Evolutionary conservation across 208 protist species (phyloP), one percentile per base, ranked within the genome.

Genomic region (Leishmania lainsoni): DNA sequence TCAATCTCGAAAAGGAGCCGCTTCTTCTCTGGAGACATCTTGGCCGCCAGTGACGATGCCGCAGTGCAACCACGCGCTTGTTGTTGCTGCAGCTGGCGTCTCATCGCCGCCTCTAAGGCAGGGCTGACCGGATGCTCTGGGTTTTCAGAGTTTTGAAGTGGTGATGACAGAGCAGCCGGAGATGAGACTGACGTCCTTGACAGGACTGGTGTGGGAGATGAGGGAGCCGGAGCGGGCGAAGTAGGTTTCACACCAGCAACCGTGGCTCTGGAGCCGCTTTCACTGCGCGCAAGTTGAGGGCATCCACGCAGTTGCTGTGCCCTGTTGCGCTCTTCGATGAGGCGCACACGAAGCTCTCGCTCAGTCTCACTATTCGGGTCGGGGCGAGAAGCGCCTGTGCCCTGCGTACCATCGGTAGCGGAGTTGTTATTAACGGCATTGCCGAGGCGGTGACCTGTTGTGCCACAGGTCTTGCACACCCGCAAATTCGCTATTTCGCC

Each of bases 21-120:
- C 49, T 61, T 69, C 86, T 94, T 93, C 65, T 95, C 91, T 4
- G 77, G 61, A 32, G 87, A 89, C 70, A 89, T 87, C 59, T 54
- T 83, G 20, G 65, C 39, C 32, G 68, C 75, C 32, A 78, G 52
- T 2, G 65, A 12, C 3, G 73, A 69, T 20, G 72, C 65, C 3
- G 14, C 29, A 16, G 80, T 66, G 42, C 75, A 45, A 26, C 75
- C 29, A 26, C 76, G 79, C 56, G 79, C 56, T 49, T 81, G 78
- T 65, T 90, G 82, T 75, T 90, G 86, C 79, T 95, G 83, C 42
- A 45, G 42, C 79, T 87, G 85, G 29, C 94, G 92, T 29, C 89
- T 88, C 81, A 96, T 76, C 17, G 92, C 93, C n/a, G 94, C 94
- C 58, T 94, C 92, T 8, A 96, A 83, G 2, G 88, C 86, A 5